Base-by-base conservation (phyloP, 1,284 basidiomycete species). In the Leccinum solheimii region DNA sequence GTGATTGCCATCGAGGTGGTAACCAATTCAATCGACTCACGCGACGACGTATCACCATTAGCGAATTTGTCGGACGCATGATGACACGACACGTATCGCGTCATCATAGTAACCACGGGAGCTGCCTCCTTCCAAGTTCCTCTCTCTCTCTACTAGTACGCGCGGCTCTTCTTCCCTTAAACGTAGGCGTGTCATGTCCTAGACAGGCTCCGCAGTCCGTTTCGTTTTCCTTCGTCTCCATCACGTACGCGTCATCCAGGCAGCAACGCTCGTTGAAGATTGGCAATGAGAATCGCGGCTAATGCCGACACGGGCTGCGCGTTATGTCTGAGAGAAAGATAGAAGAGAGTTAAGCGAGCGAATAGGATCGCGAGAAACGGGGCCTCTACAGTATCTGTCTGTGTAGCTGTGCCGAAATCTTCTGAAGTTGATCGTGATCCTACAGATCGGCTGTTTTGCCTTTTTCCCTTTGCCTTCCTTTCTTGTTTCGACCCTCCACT, bases 341-440 rank as follows among this genome's bases (percentile, higher is more conserved):
- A 27, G 4, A 3, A 26, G 63, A 63, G 54, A 61, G 62, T 62
- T 56, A 34, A 43, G 40, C 53, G 52, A 54, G 30, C 66, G 51
- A 66, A 55, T 62, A 58, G 48, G 63, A 60, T 48, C 5, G 23
- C 9, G 32, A 19, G 36, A 27, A 45, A 45, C 43, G n/a, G 10
- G n/a, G 3, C 36, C 14, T 45, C 43, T 45, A 45, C 43, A 45
- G 43, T 21, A 45, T 45, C 43, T 45, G 43, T 19, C 43, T 21
- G 10, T n/a, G 34, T 36, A 36, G n/a, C n/a, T 43, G 40, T 19
- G 38, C 16, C 38, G 5, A 36, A 36, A 36, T 36, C 34, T 45
- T 11, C 9, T 19, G 43, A 8, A 5, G 10, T 21, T 45, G 19
- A 45, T 45, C 43, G 9, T 21, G 43, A 45, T 45, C 10, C 43